Percentiles rank a stretch among this genome's conserved stretches.
These are phyloP conservation scores for Metarhizium humberi DNA, from an alignment of 2,329 filamentous ascomycete species.

Conservation along the genomic window DNA sequence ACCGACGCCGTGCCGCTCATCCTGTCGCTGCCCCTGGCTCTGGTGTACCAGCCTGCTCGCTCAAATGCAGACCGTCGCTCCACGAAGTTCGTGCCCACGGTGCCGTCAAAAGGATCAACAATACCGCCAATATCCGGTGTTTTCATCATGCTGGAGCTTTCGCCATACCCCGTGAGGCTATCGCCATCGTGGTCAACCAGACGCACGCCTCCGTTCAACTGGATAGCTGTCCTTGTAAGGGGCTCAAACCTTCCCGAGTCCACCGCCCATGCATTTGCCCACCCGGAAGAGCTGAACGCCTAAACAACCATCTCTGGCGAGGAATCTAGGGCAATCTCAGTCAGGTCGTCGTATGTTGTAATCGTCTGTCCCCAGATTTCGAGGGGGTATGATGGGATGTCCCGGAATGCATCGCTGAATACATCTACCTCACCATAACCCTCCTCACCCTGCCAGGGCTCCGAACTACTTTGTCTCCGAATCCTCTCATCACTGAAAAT, in stretches of 20 bases:
- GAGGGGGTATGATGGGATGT: constrained; percentile 15
- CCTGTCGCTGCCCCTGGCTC: constrained; percentile 5
- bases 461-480: constrained; percentile 8
- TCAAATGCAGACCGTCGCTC: constrained; percentile 5
- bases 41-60: constrained; percentile 5
- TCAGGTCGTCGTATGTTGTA: constrained; percentile 20
- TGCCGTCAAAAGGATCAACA: constrained; percentile 8
- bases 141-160: not conserved
- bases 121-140: not conserved
- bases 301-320: constrained; percentile 25
- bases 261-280: constrained; percentile 22
- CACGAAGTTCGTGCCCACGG: constrained; percentile 4
- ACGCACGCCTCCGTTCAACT: constrained; percentile 23
- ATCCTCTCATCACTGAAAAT: constrained; percentile 3
- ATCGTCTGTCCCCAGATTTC: constrained; percentile 22
- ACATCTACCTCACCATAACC: constrained; percentile 13
- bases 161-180: constrained; percentile 15
- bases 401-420: constrained; percentile 9
- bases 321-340: constrained; percentile 22
- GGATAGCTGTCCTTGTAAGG: constrained; percentile 13
- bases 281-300: constrained; percentile 25
- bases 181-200: constrained; percentile 21
- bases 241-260: constrained; percentile 13
- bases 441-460: constrained; percentile 12
- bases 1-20: constrained; percentile 16